A percentile compares a stretch with the other conserved stretches of the same genome.
Conservation (phyloP, 2,329 filamentous ascomycete genomes). For the Gliomastix tumulicola region DNA sequence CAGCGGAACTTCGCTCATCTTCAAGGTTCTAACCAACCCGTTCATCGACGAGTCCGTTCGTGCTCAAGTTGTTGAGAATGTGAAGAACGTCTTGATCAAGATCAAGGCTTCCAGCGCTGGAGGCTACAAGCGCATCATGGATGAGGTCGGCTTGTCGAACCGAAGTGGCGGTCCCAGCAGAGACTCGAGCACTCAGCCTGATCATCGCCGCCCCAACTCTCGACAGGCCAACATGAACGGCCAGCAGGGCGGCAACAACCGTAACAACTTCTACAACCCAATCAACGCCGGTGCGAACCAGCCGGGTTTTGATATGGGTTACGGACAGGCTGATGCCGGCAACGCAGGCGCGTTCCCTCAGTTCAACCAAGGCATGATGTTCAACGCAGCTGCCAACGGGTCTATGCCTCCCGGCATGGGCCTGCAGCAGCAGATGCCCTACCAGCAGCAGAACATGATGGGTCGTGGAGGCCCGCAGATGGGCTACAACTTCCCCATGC, state of each 20-base stretch:
- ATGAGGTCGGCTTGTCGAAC: conserved; percentile 87
- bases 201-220: conserved; percentile 48
- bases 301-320: conserved; percentile 43
- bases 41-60: conserved; percentile 94
- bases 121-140: conserved; percentile 98
- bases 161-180: conserved; percentile 33
- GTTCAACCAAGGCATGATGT: conserved; percentile 46
- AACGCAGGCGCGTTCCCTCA: conserved; percentile 41
- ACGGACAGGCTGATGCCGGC: conserved; percentile 39
- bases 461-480: conserved; percentile 44
- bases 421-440: conserved; percentile 46
- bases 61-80: conserved; percentile 81
- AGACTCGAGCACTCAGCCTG: conserved; percentile 33
- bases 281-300: conserved; percentile 31
- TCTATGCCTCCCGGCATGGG: conserved; percentile 38
- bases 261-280: conserved; percentile 40
- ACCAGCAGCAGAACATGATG: conserved; percentile 54
- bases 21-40: conserved; percentile 95
- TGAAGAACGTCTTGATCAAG: conserved; percentile 79
- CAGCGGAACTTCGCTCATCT: conserved; percentile 91
- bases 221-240: conserved; percentile 42
- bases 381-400: conserved; percentile 31
- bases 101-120: conserved; percentile 92
- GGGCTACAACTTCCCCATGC: conserved; percentile 53
- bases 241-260: conserved; percentile 31